Evolutionary conservation across 225 moss, liverwort and hornwort species (phyloP).

Genomic region (Asterella californica): DNA sequence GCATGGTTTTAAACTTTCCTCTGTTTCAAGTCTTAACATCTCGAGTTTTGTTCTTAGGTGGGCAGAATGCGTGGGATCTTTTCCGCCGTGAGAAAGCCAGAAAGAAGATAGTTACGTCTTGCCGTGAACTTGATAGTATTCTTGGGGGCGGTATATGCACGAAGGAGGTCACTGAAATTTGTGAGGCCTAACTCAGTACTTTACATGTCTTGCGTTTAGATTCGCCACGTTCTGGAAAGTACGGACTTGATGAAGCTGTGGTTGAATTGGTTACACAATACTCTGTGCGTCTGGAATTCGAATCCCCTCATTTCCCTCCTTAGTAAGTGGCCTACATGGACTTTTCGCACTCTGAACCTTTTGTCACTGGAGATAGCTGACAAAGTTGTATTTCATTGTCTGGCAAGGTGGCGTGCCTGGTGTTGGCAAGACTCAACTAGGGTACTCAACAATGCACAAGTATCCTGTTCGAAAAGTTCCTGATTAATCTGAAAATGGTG

Average conservation of each 20-base stretch:
- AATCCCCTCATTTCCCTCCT: not conserved
- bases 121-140: conserved; percentile 74
- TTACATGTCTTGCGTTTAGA: not conserved
- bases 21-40: not conserved
- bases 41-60: conserved; percentile 34
- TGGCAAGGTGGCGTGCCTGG: conserved; percentile 90
- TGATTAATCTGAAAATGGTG: not conserved
- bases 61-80: conserved; percentile 74
- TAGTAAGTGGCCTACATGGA: not conserved
- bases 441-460: conserved; percentile 41
- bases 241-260: not conserved
- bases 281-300: no score
- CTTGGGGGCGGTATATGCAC: conserved; percentile 78
- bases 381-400: not conserved
- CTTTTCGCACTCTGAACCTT: not conserved
- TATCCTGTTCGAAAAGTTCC: not conserved
- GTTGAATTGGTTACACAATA: not conserved
- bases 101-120: conserved; percentile 67
- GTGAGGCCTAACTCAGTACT: conserved; percentile 42
- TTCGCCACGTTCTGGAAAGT: not conserved
- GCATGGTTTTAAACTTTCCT: not conserved
- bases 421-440: conserved; percentile 94
- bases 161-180: conserved; percentile 86
- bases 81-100: conserved; percentile 55
- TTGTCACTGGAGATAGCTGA: not conserved